Evolutionary conservation across 1,284 basidiomycete genomes (phyloP).

Genomic region (Pulveroboletus ridleyi): DNA sequence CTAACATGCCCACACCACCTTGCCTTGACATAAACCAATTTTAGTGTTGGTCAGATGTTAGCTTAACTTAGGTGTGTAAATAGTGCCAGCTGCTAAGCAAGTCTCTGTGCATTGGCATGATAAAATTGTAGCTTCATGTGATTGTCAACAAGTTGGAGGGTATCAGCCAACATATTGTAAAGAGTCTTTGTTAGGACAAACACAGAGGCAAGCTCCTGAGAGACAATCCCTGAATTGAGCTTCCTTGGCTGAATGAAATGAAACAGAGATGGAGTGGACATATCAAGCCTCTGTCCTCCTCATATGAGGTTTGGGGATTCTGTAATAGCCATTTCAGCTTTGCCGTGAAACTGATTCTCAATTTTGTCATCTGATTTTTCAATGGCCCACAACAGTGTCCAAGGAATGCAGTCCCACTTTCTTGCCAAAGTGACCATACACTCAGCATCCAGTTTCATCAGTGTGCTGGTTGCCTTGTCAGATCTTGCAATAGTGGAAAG

Average conservation of each 20-base stretch:
- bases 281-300: neutral
- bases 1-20: too few relatives aligned
- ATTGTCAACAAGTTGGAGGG: too few relatives aligned
- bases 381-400: neutral
- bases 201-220: too few relatives aligned
- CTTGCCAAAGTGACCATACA: neutral
- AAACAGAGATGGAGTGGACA: neutral
- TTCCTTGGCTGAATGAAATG: neutral
- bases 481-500: neutral
- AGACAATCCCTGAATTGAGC: too few relatives aligned
- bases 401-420: neutral
- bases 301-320: neutral
- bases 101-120: too few relatives aligned
- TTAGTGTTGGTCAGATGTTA: too few relatives aligned
- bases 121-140: too few relatives aligned
- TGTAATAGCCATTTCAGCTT: neutral
- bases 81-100: too few relatives aligned
- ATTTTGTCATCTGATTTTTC: neutral
- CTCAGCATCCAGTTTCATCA: neutral
- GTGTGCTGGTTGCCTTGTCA: neutral
- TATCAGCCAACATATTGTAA: too few relatives aligned
- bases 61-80: too few relatives aligned
- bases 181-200: too few relatives aligned
- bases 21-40: too few relatives aligned
- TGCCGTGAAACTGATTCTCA: neutral